These are phyloP conservation scores for Tuber aestivum DNA, from an alignment of 495 filamentous ascomycete species.

Conservation along the genomic window DNA sequence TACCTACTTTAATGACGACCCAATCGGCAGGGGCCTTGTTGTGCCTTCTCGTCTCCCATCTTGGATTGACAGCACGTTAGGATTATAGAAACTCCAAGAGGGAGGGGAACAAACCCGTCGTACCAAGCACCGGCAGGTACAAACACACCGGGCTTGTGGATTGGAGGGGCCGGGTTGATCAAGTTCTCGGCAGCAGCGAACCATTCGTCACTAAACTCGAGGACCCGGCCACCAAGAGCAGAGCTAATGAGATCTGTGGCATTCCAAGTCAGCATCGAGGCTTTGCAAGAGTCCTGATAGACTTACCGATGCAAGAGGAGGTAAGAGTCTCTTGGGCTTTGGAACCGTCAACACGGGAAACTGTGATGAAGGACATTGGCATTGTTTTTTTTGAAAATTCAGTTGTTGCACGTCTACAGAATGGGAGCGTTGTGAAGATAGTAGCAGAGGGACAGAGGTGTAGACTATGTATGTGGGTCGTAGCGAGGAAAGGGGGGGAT, in stretches of 20 bases:
- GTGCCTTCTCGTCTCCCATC: conserved; percentile 85
- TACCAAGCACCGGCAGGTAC: conserved; percentile 86
- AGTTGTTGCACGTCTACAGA: background rate
- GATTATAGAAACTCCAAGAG: background rate
- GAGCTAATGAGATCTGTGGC: conserved; percentile 69
- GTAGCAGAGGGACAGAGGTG: background rate
- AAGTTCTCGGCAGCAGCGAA: conserved; percentile 81
- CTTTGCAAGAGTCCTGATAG: background rate
- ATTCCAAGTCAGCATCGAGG: background rate
- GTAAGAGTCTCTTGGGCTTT: conserved; percentile 68
- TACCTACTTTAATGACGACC: conserved; percentile 58
- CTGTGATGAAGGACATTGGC: background rate
- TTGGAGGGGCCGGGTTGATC: conserved; percentile 64
- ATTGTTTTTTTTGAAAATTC: background rate
- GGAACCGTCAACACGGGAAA: conserved; percentile 27
- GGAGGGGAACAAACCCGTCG: conserved; percentile 54
- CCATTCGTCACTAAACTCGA: conserved; percentile 79
- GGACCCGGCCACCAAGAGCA: conserved; percentile 64
- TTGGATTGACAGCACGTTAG: background rate
- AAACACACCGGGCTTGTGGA: conserved; percentile 74
- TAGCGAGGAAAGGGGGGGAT: background rate
- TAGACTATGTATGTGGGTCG: background rate
- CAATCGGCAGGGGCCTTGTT: conserved; percentile 75
- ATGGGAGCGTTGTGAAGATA: background rate
- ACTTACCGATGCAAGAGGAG: conserved; percentile 60